Evolutionary conservation across 1,284 basidiomycete species (phyloP).

Genomic region (Melampsora americana): DNA sequence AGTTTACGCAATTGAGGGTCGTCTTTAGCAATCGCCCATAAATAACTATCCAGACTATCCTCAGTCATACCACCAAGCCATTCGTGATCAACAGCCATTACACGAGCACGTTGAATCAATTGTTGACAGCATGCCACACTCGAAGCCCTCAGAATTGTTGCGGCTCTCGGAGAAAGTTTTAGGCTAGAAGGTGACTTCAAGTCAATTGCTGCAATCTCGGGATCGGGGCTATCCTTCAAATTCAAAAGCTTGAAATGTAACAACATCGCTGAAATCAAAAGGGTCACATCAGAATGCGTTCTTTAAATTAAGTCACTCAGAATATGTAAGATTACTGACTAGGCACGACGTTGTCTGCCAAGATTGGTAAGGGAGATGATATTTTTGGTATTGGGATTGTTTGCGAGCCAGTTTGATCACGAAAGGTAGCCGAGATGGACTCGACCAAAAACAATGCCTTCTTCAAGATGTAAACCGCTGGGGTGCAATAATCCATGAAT

Average conservation of each 20-base stretch:
- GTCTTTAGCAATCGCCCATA: constrained; percentile 3
- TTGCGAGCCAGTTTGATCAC: background rate
- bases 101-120: constrained; percentile 8
- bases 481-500: background rate
- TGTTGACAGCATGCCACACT: constrained; percentile 32
- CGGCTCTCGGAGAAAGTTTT: constrained; percentile 23
- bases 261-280: constrained; percentile 16
- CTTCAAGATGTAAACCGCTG: constrained; percentile 33
- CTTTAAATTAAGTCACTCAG: background rate
- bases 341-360: constrained; percentile 31
- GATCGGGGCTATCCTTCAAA: constrained; percentile 6
- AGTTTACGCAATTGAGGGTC: background rate
- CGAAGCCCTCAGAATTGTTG: constrained; percentile 34
- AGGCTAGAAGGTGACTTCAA: background rate
- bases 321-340: constrained; percentile 12
- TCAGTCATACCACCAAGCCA: constrained; percentile 1
- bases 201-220: constrained; percentile 1
- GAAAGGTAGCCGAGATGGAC: constrained; percentile 11
- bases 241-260: constrained; percentile 25
- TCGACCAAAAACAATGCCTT: constrained; percentile 27
- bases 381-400: constrained; percentile 26
- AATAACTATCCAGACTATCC: constrained; percentile 9
- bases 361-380: constrained; percentile 25
- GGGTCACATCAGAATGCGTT: background rate
- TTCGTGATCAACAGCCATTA: background rate